Conservation (phyloP, 1,284 basidiomycete genomes). For the Amylostereum chailletii region DNA sequence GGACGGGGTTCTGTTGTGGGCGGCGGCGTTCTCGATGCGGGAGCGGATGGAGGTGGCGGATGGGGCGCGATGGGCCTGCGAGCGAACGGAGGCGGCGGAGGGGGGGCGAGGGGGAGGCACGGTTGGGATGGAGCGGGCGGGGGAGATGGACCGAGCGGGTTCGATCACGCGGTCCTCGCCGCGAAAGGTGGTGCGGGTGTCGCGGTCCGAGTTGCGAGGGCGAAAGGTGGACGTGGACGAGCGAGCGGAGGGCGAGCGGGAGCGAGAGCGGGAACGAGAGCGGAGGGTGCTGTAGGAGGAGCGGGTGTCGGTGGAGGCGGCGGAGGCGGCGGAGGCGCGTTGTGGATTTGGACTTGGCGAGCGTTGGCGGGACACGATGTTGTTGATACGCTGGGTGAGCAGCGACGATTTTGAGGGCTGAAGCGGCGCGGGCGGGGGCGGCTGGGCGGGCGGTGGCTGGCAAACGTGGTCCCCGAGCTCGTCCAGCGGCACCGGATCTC, state of each 20-base stretch:
- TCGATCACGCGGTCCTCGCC: background rate
- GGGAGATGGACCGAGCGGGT: background rate
- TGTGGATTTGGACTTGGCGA: background rate
- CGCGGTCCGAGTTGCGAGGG: background rate
- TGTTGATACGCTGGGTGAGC: slow-evolving; percentile 19
- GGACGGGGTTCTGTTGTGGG: background rate
- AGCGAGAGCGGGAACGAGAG: background rate
- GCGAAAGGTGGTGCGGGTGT: too few species aligned
- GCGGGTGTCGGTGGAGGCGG: background rate
- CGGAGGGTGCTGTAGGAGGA: slow-evolving; percentile 3
- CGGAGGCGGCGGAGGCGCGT: background rate
- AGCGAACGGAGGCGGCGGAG: slow-evolving; percentile 12
- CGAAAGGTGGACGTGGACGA: slow-evolving; percentile 1
- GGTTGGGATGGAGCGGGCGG: background rate
- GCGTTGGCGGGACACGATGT: slow-evolving; percentile 14
- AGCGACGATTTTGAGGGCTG: slow-evolving; percentile 24
- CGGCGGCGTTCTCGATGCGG: background rate
- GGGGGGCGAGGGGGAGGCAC: slow-evolving; percentile 8
- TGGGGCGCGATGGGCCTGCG: slow-evolving; percentile 8
- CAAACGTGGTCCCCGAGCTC: slow-evolving; percentile 73
- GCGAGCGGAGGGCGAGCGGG: background rate
- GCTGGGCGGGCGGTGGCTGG: slow-evolving; percentile 33
- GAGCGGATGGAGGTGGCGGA: slow-evolving; percentile 13
- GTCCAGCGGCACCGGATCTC: slow-evolving; percentile 55
- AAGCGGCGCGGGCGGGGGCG: slow-evolving; percentile 21